Evolutionary conservation across 345 rosid genomes (phyloP), one percentile per base, ranked within the genome.

Genomic region (Stellera chamaejasme): DNA sequence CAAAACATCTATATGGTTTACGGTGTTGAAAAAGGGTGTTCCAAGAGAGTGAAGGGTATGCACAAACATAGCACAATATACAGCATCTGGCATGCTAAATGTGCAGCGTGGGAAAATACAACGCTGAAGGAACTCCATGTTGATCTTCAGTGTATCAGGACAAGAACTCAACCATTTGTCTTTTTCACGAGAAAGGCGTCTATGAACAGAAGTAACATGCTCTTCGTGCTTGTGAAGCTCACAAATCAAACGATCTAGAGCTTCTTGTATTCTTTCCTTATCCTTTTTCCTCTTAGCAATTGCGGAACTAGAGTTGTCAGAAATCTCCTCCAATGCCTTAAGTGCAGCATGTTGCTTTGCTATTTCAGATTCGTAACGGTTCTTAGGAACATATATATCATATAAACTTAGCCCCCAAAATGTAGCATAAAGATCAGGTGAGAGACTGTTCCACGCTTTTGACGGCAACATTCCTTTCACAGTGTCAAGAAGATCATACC

Each of bases 81-180:
- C 95, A 48, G 97, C 95, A 82, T 94, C 99, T 48, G 96, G 95
- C 97, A 94, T 94, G 80, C 99, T 90, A 77, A 94, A 94, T 60
- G 95, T 94, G 72, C 99, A 94, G 32, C 99, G 97, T 13, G 99
- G 99, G 62, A 94, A 90, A 59, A 94, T 90, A 72, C 97, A 94
- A 50, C 96, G 97, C 66, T 94, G 99, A 62, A 94, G 90, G 70
- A 94, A 94, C 80, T 94, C 99, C 95, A 94, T 87, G 69, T 94
- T 94, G 60, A 94, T 94, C 83, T 90, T 94, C 73, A 94, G 66
- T 48, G 99, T 87, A 74, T 94, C 99, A 62, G 95, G 97, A 68
- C 99, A 94, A 55, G 97, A 87, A 66, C 93, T 94, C 78, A 90
- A 66, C 99, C 99, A 94, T 60, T 75, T 87, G 70, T 90, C 99